A percentile compares a stretch with the other conserved stretches of the same genome.
Evolutionary conservation across 176 grass and related monocot species (phyloP).

Genomic region (Carex cristatella): DNA sequence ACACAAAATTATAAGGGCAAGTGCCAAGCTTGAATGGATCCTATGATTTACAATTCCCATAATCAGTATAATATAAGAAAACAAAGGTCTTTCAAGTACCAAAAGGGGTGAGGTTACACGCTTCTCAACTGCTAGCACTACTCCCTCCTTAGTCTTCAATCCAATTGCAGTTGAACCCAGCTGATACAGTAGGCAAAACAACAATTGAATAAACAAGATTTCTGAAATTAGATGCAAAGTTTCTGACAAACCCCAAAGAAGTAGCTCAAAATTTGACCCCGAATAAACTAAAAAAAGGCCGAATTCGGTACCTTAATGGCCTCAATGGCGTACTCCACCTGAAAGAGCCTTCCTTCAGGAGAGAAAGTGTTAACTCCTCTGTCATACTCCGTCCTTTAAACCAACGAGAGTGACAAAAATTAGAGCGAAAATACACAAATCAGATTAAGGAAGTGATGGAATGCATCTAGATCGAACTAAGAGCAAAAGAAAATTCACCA

Average conservation of each 20-base stretch:
- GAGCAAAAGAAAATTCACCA: not conserved
- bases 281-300: not conserved
- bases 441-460: not conserved
- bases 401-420: not conserved
- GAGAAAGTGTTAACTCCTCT: slow-evolving; percentile 91
- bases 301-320: slow-evolving; percentile 69
- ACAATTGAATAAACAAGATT: not conserved
- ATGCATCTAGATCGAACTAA: not conserved
- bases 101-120: slow-evolving; percentile 84
- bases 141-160: slow-evolving; percentile 87
- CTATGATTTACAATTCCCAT: not conserved
- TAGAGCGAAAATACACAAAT: slow-evolving; percentile 4
- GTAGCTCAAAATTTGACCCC: not conserved
- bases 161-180: slow-evolving; percentile 87
- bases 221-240: not conserved
- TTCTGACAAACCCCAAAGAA: slow-evolving; percentile 6
- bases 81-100: slow-evolving; percentile 36
- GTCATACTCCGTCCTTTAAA: slow-evolving; percentile 77
- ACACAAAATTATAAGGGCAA: not conserved
- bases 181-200: slow-evolving; percentile 22
- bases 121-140: slow-evolving; percentile 94
- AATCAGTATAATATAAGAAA: not conserved
- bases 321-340: slow-evolving; percentile 98
- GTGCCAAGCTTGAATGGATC: not conserved
- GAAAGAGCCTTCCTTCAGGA: slow-evolving; percentile 81